Evolutionary conservation across 2,329 filamentous ascomycete genomes (phyloP).

Genomic region (Diaporthe batatas): DNA sequence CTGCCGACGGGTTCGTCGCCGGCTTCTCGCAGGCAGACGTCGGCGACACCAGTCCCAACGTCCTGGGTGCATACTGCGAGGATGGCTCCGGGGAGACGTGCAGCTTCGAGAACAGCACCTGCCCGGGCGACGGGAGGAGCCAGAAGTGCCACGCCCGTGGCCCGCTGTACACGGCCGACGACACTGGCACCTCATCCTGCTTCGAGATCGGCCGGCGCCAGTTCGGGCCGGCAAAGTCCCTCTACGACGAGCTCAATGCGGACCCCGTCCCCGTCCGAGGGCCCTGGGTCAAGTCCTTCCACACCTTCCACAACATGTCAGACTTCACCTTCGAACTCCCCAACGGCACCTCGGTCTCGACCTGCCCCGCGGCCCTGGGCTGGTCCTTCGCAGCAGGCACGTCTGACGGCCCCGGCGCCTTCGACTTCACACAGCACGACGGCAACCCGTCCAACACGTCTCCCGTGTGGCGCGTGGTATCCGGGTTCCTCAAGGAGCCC

Average conservation of each 20-base stretch:
- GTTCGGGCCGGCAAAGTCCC: conserved; percentile 58
- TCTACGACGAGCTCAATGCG: conserved; percentile 66
- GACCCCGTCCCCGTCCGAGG: conserved; percentile 68
- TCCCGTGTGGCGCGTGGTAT: conserved; percentile 84
- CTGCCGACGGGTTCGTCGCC: conserved; percentile 80
- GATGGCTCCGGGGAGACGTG: conserved; percentile 81
- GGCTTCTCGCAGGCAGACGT: conserved; percentile 94
- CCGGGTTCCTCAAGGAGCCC: conserved; percentile 78
- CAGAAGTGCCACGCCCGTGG: conserved; percentile 81
- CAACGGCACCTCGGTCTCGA: conserved; percentile 78
- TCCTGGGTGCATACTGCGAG: conserved; percentile 89
- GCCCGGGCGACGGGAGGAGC: conserved; percentile 72
- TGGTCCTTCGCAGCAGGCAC: conserved; percentile 96
- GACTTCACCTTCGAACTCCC: conserved; percentile 79
- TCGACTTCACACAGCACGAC: conserved; percentile 93
- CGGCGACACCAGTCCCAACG: conserved; percentile 91
- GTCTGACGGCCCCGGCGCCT: conserved; percentile 88
- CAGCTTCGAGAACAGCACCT: conserved; percentile 86
- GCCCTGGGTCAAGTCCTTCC: conserved; percentile 81
- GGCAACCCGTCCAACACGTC: conserved; percentile 74
- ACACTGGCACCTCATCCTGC: conserved; percentile 80
- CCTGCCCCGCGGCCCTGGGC: conserved; percentile 89
- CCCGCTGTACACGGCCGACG: conserved; percentile 75
- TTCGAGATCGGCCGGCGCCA: conserved; percentile 84
- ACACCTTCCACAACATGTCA: conserved; percentile 87